Evolutionary conservation across 306 rosid species (phyloP).

Genomic region (Dicorynia guianensis): DNA sequence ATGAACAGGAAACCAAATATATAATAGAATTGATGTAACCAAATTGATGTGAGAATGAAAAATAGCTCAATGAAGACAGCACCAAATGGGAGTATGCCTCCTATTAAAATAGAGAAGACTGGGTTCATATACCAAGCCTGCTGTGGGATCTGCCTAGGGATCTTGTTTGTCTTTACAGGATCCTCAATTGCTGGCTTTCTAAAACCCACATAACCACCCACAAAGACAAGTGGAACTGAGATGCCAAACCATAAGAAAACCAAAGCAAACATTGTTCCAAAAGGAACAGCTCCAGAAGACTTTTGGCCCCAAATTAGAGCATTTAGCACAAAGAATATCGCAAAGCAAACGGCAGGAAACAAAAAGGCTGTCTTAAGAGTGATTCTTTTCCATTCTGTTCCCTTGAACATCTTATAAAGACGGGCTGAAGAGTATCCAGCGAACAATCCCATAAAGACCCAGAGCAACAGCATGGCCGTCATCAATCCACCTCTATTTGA

Average conservation of each 20-base stretch:
- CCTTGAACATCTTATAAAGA: constrained; percentile 69
- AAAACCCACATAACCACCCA: constrained; percentile 66
- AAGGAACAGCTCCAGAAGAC: constrained; percentile 87
- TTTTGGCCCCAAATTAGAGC: constrained; percentile 79
- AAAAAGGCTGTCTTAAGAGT: constrained; percentile 68
- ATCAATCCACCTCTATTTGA: constrained; percentile 77
- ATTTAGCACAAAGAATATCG: constrained; percentile 68
- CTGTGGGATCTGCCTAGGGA: constrained; percentile 75
- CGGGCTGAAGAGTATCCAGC: constrained; percentile 71
- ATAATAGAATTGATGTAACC: constrained; percentile 79
- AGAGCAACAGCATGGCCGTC: constrained; percentile 79
- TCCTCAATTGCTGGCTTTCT: constrained; percentile 69
- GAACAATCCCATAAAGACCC: constrained; percentile 78
- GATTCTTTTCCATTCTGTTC: constrained; percentile 72
- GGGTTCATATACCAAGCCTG: constrained; percentile 82
- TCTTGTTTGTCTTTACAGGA: constrained; percentile 74
- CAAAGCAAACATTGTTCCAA: constrained; percentile 84
- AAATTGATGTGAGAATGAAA: constrained; percentile 77
- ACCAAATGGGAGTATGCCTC: constrained; percentile 85
- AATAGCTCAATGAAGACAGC: constrained; percentile 80
- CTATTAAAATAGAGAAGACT: constrained; percentile 63
- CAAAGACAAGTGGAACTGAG: constrained; percentile 73
- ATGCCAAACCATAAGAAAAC: constrained; percentile 81
- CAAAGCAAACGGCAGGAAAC: constrained; percentile 65
- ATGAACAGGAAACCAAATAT: constrained; percentile 75